These are phyloP conservation scores for Cardamine chenopodiifolia DNA, from an alignment of 345 rosid species.

Conservation along the genomic window DNA sequence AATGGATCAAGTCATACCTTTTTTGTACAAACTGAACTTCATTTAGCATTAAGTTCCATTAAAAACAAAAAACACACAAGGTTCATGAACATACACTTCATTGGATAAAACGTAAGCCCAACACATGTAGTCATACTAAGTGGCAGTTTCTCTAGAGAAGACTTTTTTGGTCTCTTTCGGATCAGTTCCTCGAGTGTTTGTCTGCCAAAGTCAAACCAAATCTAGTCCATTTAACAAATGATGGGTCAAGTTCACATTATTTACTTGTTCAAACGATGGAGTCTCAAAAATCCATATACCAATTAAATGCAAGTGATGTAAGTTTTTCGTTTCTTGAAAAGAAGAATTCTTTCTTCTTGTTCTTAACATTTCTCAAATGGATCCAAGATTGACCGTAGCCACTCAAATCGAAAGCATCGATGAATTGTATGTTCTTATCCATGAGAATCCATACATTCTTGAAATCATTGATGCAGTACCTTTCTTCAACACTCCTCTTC, in stretches of 20 bases:
- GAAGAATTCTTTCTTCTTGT: neutral
- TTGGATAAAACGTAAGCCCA: too few relatives aligned
- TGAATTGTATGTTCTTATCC: too few relatives aligned
- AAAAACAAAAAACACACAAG: too few relatives aligned
- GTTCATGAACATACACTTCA: too few relatives aligned
- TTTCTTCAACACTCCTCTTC: too few relatives aligned
- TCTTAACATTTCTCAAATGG: neutral
- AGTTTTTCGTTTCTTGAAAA: too few relatives aligned
- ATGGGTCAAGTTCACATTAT: neutral
- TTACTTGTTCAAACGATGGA: constrained; percentile 9
- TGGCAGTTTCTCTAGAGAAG: neutral
- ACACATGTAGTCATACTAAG: neutral
- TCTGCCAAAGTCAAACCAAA: constrained; percentile 23
- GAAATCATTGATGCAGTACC: too few relatives aligned
- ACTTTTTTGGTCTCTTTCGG: constrained; percentile 1
- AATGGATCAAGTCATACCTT: neutral
- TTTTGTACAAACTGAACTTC: too few relatives aligned
- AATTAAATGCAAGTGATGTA: neutral
- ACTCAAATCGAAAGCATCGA: too few relatives aligned
- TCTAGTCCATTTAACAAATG: constrained; percentile 19
- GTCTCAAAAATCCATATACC: neutral
- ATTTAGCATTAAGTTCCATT: too few relatives aligned
- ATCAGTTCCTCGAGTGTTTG: constrained; percentile 8
- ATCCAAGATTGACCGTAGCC: too few relatives aligned
- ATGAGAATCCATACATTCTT: too few relatives aligned